phyloP scores from a whole-genome alignment of 2,329 filamentous ascomycete genomes.

The Epichloe gansuensis region DNA sequence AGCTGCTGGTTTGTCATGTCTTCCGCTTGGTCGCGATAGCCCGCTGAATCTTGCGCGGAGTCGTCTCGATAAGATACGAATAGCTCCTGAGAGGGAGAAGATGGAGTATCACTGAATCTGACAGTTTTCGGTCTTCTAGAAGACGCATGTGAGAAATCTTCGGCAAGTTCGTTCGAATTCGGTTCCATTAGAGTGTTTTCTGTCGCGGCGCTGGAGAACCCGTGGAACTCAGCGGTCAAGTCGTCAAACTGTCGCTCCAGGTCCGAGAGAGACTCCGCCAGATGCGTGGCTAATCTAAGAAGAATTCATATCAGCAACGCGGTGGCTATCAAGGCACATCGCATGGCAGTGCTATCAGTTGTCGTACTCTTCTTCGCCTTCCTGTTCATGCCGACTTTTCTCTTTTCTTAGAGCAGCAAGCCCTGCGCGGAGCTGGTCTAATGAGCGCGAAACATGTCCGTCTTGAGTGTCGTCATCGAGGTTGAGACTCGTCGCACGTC shows the following conservation, averaged over 20 bases:
- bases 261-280: slow-evolving; percentile 52
- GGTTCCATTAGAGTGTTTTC: slow-evolving; percentile 43
- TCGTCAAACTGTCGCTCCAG: slow-evolving; percentile 66
- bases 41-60: slow-evolving; percentile 37
- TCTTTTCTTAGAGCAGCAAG: slow-evolving; percentile 58
- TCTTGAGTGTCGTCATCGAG: slow-evolving; percentile 73
- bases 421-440: slow-evolving; percentile 76
- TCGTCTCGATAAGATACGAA: slow-evolving; percentile 59
- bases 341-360: not conserved
- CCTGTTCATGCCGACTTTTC: slow-evolving; percentile 48
- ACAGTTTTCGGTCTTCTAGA: slow-evolving; percentile 56
- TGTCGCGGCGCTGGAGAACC: slow-evolving; percentile 41
- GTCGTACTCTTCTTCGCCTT: slow-evolving; percentile 48
- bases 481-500: slow-evolving; percentile 71
- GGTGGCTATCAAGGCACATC: not conserved
- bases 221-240: slow-evolving; percentile 69
- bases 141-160: slow-evolving; percentile 54
- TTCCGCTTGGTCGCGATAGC: slow-evolving; percentile 47
- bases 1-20: slow-evolving; percentile 71
- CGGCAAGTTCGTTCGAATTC: slow-evolving; percentile 49
- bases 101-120: slow-evolving; percentile 63
- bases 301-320: not conserved
- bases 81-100: slow-evolving; percentile 27
- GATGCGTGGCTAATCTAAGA: slow-evolving; percentile 32
- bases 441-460: slow-evolving; percentile 74